Evolutionary conservation across 2,329 filamentous ascomycete species (phyloP).

Genomic region (Fusarium sp.): DNA sequence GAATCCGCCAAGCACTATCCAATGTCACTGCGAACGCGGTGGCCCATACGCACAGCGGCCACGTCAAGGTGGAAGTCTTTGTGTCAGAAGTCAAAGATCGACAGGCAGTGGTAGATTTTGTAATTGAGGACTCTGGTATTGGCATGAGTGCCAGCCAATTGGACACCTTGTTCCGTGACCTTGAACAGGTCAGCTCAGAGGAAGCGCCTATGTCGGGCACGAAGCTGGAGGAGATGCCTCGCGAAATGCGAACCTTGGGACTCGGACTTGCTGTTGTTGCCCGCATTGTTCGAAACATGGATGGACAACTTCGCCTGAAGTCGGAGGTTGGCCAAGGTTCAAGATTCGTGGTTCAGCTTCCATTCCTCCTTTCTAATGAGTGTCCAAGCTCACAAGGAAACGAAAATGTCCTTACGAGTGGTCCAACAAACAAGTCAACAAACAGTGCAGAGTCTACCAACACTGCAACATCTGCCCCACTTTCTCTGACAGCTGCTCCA

Average conservation of each 20-base stretch:
- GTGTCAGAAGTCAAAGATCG: constrained; percentile 62
- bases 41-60: constrained; percentile 75
- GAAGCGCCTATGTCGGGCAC: constrained; percentile 42
- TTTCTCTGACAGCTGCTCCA: constrained; percentile 43
- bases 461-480: constrained; percentile 31
- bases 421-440: constrained; percentile 5
- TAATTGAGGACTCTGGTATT: constrained; percentile 77
- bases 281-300: constrained; percentile 87
- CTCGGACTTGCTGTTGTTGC: constrained; percentile 90
- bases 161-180: constrained; percentile 66
- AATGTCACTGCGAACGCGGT: constrained; percentile 89
- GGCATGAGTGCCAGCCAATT: constrained; percentile 73
- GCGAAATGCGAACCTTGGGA: constrained; percentile 66
- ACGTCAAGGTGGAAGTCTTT: constrained; percentile 76
- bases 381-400: constrained; percentile 31
- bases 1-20: constrained; percentile 82
- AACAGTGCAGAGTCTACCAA: constrained; percentile 31
- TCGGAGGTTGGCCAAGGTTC: constrained; percentile 86
- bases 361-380: constrained; percentile 71
- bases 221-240: constrained; percentile 43
- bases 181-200: constrained; percentile 66
- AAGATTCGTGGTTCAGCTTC: constrained; percentile 81
- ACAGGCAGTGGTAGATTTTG: constrained; percentile 76
- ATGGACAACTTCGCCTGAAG: constrained; percentile 84
- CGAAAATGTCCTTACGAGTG: not conserved